Base-by-base conservation (phyloP, 2,329 filamentous ascomycete species). In the Fusarium domesticum region DNA sequence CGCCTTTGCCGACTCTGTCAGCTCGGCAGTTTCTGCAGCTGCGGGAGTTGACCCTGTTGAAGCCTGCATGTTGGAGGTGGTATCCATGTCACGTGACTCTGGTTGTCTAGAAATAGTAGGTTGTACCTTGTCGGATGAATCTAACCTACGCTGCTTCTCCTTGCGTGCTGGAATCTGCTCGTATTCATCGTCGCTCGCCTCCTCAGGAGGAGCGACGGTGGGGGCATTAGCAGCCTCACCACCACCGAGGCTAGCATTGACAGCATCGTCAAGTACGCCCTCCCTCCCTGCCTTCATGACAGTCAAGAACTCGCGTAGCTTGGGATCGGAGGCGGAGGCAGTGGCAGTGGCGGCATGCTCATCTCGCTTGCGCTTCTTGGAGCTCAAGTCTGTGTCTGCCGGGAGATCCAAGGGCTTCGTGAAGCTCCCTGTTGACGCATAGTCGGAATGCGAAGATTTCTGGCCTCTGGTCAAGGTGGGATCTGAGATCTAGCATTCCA, bases 301-400 rank as follows among this genome's bases (percentile, higher is more conserved):
- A 48, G 87, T 81, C 39, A 97, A 72, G 64, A 87, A 97, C 70
- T 96, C 91, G 61, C 86, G 81, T 49, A 96, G 73, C 69, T 93
- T 95, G 5, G 86, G 81, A 59, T 96, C 87, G 11, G 82, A 73
- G 55, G 79, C 73, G 51, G 81, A 74, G 15, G 72, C n/a, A n/a
- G n/a, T n/a, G n/a, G n/a, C n/a, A n/a, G n/a, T n/a, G n/a, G n/a
- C n/a, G n/a, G n/a, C n/a, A n/a, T n/a, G 57, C 34, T 74, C 73
- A 42, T 76, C 74, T 44, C 84, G 76, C 68, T 86, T 91, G 59
- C 82, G 81, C 75, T 91, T 91, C 61, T 82, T 80, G 19, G 68
- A 58, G 53, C 69, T 69, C n/a, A 61, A 60, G 39, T 69, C 68
- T 35, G 62, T 57, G 39, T 64, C 60, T 15, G 60, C 48, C 31